Evolutionary conservation across 768 basidiomycete species (phyloP).

Genomic region (Mycena vitilis): DNA sequence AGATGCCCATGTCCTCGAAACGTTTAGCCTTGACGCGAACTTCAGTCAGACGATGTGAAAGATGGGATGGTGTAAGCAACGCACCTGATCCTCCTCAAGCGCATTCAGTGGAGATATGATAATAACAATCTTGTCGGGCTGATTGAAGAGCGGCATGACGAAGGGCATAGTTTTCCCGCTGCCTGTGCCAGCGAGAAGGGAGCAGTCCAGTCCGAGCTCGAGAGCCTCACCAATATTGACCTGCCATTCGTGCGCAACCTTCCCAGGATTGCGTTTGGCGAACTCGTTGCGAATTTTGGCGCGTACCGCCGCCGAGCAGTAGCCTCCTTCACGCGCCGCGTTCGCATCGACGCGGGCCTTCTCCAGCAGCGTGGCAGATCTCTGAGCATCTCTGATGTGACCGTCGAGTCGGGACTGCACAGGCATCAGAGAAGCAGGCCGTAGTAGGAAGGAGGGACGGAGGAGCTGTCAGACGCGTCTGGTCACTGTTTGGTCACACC

Average conservation of each 20-base stretch:
- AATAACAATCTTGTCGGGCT: conserved; percentile 23
- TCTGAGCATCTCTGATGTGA: conserved; percentile 7
- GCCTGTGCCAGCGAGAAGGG: conserved; percentile 36
- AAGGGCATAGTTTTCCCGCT: conserved; percentile 39
- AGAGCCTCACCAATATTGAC: conserved; percentile 40
- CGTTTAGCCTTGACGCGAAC: conserved; percentile 18
- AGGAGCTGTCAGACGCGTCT: neutral
- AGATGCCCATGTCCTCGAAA: conserved; percentile 30
- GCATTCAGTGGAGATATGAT: conserved; percentile 39
- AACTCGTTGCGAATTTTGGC: conserved; percentile 21
- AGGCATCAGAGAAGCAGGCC: conserved; percentile 1
- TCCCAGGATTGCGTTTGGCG: conserved; percentile 16
- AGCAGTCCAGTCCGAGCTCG: conserved; percentile 36
- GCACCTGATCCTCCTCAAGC: conserved; percentile 35
- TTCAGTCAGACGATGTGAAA: neutral
- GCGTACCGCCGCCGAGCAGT: conserved; percentile 20
- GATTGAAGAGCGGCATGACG: conserved; percentile 33
- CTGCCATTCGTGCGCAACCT: conserved; percentile 39
- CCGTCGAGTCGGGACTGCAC: conserved; percentile 18
- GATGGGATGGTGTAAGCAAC: neutral
- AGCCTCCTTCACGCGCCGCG: conserved; percentile 7
- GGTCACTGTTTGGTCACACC: neutral
- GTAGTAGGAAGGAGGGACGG: neutral
- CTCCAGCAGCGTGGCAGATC: conserved; percentile 4
- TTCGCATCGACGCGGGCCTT: conserved; percentile 22